These are phyloP conservation scores for Vitis cinerea DNA, from an alignment of 164 flowering plant genomes.

Conservation along the genomic window DNA sequence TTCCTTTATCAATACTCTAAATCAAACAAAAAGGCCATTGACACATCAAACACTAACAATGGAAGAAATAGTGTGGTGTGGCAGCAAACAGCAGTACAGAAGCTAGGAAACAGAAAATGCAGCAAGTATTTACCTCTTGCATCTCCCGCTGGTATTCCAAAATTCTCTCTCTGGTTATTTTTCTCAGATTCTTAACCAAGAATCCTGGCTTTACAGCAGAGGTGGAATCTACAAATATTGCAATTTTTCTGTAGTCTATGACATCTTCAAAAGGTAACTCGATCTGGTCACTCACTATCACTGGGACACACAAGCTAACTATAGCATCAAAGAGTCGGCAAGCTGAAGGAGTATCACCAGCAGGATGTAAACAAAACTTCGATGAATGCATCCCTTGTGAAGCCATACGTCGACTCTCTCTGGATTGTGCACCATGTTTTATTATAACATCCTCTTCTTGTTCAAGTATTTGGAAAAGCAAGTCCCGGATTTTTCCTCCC, in stretches of 20 bases:
- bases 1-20: no score
- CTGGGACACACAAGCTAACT: slow-evolving; percentile 94
- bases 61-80: background rate
- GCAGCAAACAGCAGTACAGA: background rate
- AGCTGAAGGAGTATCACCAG: slow-evolving; percentile 99
- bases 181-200: slow-evolving; percentile 58
- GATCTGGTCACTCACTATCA: slow-evolving; percentile 80
- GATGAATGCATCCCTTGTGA: slow-evolving; percentile 95
- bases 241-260: slow-evolving; percentile 81
- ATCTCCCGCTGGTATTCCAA: slow-evolving; percentile 72
- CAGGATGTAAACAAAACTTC: slow-evolving; percentile 95
- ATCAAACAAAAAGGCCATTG: no score
- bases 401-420: slow-evolving; percentile 94
- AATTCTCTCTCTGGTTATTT: slow-evolving; percentile 46
- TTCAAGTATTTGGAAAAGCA: slow-evolving; percentile 86
- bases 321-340: slow-evolving; percentile 98
- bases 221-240: slow-evolving; percentile 71
- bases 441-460: slow-evolving; percentile 68
- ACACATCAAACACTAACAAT: background rate
- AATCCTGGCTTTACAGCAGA: slow-evolving; percentile 70
- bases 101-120: background rate
- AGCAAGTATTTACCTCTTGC: slow-evolving; percentile 43
- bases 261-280: slow-evolving; percentile 97
- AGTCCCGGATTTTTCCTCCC: slow-evolving; percentile 96
- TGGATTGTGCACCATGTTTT: slow-evolving; percentile 94